These are phyloP conservation scores for Irpex sp. DNA, from an alignment of 1,284 basidiomycete species.

Conservation along the genomic window DNA sequence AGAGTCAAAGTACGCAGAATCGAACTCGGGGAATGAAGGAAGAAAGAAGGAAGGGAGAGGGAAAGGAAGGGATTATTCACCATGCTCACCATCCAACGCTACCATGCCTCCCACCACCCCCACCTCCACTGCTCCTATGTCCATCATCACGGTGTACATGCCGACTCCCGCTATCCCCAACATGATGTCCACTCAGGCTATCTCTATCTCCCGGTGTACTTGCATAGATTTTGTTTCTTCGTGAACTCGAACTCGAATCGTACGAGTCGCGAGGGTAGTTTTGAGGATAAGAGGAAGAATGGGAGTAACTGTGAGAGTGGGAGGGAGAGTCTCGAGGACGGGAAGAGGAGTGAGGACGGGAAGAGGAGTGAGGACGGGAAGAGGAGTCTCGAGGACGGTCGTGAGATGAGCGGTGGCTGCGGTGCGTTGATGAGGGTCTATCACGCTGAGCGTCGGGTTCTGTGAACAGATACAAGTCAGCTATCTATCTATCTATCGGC, in stretches of 20 bases:
- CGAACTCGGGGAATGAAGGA: too few species aligned
- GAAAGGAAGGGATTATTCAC: conserved; percentile 1
- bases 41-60: too few species aligned
- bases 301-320: neutral
- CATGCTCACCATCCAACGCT: conserved; percentile 2
- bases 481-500: neutral
- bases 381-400: too few species aligned
- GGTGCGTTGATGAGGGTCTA: too few species aligned
- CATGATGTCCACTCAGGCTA: neutral
- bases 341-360: too few species aligned
- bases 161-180: neutral
- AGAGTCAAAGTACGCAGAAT: too few species aligned
- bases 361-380: neutral
- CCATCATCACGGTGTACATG: neutral
- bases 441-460: neutral
- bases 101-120: neutral
- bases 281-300: neutral
- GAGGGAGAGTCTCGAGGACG: too few species aligned
- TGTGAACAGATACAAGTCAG: too few species aligned
- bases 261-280: too few species aligned
- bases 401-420: too few species aligned
- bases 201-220: neutral
- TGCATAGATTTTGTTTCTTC: neutral
- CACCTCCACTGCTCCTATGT: neutral
- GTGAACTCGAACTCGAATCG: too few species aligned